phyloP scores from a whole-genome alignment of 306 rosid species.

The Begonia fuchsioides region DNA sequence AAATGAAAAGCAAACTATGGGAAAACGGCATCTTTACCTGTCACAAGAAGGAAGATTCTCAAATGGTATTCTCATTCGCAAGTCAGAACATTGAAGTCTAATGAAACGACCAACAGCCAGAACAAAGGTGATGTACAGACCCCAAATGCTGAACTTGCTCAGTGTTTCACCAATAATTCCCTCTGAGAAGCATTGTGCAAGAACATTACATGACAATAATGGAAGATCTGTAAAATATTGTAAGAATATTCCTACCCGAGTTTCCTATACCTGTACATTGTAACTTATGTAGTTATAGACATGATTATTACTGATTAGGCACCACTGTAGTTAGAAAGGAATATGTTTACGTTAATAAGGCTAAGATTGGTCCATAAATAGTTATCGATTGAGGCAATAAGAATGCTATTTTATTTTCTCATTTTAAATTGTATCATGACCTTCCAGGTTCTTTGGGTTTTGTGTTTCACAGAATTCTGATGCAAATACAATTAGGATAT shows the following conservation, averaged over 20 bases:
- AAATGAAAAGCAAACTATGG: neutral
- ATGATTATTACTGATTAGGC: neutral
- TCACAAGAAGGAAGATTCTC: slow-evolving; percentile 98
- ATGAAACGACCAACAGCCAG: slow-evolving; percentile 97
- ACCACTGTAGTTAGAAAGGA: too few species aligned
- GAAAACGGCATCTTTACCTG: slow-evolving; percentile 34
- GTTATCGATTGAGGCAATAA: too few species aligned
- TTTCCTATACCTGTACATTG: too few species aligned
- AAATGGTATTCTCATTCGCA: slow-evolving; percentile 93
- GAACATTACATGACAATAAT: neutral
- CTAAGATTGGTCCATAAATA: too few species aligned
- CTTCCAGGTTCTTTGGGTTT: too few species aligned
- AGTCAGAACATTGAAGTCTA: slow-evolving; percentile 93
- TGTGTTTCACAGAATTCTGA: too few species aligned
- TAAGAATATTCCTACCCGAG: too few species aligned
- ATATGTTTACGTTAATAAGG: too few species aligned
- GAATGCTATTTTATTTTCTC: too few species aligned
- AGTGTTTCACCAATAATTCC: slow-evolving; percentile 97
- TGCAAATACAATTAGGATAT: too few species aligned
- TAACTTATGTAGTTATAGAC: neutral
- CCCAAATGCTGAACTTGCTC: slow-evolving; percentile 99
- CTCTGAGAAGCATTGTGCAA: slow-evolving; percentile 35
- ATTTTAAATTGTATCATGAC: too few species aligned
- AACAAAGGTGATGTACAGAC: slow-evolving; percentile 97
- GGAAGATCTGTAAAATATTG: neutral